Conservation (phyloP, 257 asterid species). For the Fraxinus excelsior region DNA sequence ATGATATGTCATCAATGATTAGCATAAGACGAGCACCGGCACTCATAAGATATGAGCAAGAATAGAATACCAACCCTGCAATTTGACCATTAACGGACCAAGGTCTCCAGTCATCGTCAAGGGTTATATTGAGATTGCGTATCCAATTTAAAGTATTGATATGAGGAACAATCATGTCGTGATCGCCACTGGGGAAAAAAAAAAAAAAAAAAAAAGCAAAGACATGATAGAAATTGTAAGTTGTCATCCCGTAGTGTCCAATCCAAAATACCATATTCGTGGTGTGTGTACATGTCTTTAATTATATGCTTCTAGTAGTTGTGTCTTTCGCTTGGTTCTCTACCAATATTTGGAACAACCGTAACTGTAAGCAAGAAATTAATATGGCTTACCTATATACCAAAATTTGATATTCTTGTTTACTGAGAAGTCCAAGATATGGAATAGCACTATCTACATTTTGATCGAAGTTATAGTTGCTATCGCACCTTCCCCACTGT, state of each 20-base stretch:
- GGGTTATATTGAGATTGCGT: constrained; percentile 34
- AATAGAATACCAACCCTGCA: constrained; percentile 33
- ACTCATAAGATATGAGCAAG: too few relatives aligned
- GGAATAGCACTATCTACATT: constrained; percentile 24
- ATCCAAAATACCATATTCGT: too few relatives aligned
- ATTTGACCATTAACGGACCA: constrained; percentile 37
- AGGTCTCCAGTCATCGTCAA: constrained; percentile 45
- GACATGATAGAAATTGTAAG: too few relatives aligned
- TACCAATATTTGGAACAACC: too few relatives aligned
- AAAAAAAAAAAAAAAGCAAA: neutral
- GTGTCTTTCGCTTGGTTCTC: too few relatives aligned
- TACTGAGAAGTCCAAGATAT: constrained; percentile 30
- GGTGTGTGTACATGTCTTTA: too few relatives aligned
- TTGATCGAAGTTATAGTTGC: neutral
- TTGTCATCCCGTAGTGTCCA: too few relatives aligned
- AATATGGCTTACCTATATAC: constrained; percentile 40
- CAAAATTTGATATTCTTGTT: constrained; percentile 45
- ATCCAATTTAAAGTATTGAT: constrained; percentile 44
- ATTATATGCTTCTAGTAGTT: too few relatives aligned
- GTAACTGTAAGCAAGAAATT: neutral
- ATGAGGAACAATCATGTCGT: constrained; percentile 43
- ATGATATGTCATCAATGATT: too few relatives aligned
- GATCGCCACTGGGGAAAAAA: constrained; percentile 47
- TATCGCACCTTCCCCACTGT: too few relatives aligned
- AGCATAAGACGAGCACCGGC: too few relatives aligned